Evolutionary conservation across 1,139 yeast species (phyloP).

Genomic region (Protomyces inundatus): DNA sequence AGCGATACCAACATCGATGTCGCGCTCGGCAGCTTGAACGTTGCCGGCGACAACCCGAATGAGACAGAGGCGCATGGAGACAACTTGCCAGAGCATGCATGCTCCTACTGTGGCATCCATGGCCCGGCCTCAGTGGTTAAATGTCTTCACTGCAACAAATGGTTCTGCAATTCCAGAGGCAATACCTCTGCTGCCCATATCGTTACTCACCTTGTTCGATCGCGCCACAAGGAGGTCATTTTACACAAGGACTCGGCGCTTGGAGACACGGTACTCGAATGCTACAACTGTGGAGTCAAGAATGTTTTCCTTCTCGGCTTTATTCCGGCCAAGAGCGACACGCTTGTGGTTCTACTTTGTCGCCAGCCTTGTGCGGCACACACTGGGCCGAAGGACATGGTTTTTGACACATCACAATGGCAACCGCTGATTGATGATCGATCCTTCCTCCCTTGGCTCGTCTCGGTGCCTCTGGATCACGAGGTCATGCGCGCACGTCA

Average conservation of each 20-base stretch:
- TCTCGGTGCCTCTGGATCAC: slow-evolving; percentile 61
- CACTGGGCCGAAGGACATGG: slow-evolving; percentile 40
- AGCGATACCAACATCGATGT: neutral
- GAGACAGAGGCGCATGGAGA: slow-evolving; percentile 1
- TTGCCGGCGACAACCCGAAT: neutral
- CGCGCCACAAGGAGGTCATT: slow-evolving; percentile 68
- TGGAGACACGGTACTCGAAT: slow-evolving; percentile 80
- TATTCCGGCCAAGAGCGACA: slow-evolving; percentile 75
- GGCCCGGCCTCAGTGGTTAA: slow-evolving; percentile 62
- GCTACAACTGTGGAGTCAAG: slow-evolving; percentile 82
- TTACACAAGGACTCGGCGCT: slow-evolving; percentile 75
- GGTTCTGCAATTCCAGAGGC: slow-evolving; percentile 86
- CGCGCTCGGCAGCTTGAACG: neutral
- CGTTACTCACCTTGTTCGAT: slow-evolving; percentile 74
- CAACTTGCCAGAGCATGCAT: slow-evolving; percentile 39
- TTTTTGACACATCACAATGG: slow-evolving; percentile 91
- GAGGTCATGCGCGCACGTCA: slow-evolving; percentile 52
- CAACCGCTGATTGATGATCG: slow-evolving; percentile 78
- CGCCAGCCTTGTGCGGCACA: slow-evolving; percentile 83
- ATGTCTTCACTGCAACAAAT: slow-evolving; percentile 70
- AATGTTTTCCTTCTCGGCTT: slow-evolving; percentile 81
- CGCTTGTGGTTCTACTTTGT: slow-evolving; percentile 81
- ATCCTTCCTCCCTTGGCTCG: slow-evolving; percentile 76
- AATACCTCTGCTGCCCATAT: slow-evolving; percentile 70
- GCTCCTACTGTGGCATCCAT: slow-evolving; percentile 67